These are phyloP conservation scores for Phytophthora sp. DNA, from an alignment of 352 stramenopile species.

Conservation along the genomic window DNA sequence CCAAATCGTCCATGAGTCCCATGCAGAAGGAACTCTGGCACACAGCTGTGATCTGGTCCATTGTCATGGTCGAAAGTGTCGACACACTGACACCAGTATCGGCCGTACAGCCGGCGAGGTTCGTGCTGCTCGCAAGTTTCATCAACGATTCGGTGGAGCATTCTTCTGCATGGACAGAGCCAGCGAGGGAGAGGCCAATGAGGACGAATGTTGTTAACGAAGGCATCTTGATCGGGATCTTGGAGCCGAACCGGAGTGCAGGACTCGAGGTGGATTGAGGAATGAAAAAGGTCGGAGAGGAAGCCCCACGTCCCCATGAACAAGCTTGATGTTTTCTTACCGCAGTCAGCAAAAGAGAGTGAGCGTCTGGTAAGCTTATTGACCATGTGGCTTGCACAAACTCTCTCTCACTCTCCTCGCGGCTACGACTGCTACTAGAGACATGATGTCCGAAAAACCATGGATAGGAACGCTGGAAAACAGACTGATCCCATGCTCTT, in stretches of 20 bases:
- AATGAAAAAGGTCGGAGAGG: conserved; percentile 11
- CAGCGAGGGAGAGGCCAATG: conserved; percentile 12
- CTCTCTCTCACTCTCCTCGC: conserved; percentile 4
- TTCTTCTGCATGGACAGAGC: conserved; percentile 14
- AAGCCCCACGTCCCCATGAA: background rate
- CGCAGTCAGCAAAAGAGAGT: conserved; percentile 11
- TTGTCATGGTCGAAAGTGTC: conserved; percentile 18
- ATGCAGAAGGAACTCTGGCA: conserved; percentile 28
- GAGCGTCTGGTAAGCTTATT: conserved; percentile 1
- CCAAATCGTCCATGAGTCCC: conserved; percentile 22
- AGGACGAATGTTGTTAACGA: conserved; percentile 19
- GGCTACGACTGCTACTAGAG: conserved; percentile 6
- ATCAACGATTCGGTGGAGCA: conserved; percentile 19
- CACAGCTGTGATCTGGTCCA: conserved; percentile 12
- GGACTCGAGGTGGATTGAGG: conserved; percentile 19
- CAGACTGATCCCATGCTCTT: too few species aligned
- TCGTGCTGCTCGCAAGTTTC: conserved; percentile 15
- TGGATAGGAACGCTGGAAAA: background rate
- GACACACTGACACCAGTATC: conserved; percentile 29
- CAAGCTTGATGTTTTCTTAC: conserved; percentile 11
- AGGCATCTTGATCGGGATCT: conserved; percentile 22
- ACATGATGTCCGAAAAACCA: background rate
- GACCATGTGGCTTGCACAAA: conserved; percentile 20
- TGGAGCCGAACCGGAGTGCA: conserved; percentile 14
- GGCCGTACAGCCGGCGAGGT: conserved; percentile 22